Conservation (phyloP, 1,139 yeast genomes). For the Saccharomyces pastorianus region DNA sequence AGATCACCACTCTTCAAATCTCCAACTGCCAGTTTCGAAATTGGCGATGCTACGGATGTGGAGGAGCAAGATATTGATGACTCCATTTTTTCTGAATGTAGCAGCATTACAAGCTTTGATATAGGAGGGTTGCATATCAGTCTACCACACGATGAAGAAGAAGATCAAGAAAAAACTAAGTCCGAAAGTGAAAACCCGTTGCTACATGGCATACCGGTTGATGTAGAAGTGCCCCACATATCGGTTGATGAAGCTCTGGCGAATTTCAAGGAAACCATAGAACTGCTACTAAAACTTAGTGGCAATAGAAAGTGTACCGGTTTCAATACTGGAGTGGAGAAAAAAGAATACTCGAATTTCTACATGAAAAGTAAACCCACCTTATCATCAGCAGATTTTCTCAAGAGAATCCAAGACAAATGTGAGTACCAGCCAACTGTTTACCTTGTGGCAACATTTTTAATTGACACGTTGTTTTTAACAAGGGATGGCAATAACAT, state of each 20-base stretch:
- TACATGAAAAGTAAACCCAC: constrained; percentile 27
- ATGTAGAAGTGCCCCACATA: not conserved
- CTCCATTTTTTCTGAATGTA: constrained; percentile 2
- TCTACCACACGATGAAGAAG: not conserved
- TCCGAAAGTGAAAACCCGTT: not conserved
- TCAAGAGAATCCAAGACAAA: constrained; percentile 27
- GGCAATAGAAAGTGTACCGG: not conserved
- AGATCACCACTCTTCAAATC: not conserved
- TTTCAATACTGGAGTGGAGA: not conserved
- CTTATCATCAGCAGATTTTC: constrained; percentile 19
- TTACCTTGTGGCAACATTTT: constrained; percentile 22
- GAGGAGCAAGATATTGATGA: not conserved
- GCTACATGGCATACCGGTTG: not conserved
- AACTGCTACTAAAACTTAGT: constrained; percentile 3
- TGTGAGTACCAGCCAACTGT: constrained; percentile 25
- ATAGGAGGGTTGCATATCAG: not conserved
- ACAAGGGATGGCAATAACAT: constrained; percentile 33
- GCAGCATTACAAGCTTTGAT: not conserved
- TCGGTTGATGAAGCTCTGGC: constrained; percentile 9
- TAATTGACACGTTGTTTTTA: constrained; percentile 33
- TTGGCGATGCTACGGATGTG: not conserved
- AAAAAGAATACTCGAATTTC: constrained; percentile 11
- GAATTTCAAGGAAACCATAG: constrained; percentile 8
- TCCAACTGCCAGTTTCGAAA: not conserved
- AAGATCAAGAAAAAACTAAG: not conserved